phyloP scores from a whole-genome alignment of 192 early-diverging fungal species.

The Linnemannia exigua region DNA sequence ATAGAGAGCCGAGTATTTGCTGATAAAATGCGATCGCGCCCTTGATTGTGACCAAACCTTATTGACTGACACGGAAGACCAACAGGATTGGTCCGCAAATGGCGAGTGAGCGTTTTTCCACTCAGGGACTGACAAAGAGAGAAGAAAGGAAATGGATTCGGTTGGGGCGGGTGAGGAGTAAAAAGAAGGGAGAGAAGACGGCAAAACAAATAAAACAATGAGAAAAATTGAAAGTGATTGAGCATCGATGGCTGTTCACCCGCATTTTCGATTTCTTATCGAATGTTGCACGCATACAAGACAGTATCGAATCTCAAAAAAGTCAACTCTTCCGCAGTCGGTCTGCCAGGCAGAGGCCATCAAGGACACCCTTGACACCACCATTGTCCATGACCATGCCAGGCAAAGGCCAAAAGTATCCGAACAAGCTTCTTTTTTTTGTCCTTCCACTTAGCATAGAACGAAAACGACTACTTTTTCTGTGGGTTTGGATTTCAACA shows the following conservation, averaged over 20 bases:
- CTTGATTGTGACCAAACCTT: conserved; percentile 57
- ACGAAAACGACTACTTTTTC: neutral
- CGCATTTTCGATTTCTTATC: neutral
- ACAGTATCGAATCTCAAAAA: neutral
- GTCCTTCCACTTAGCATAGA: neutral
- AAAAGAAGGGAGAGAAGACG: neutral
- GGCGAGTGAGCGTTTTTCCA: neutral
- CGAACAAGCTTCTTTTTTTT: neutral
- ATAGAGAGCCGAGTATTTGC: neutral
- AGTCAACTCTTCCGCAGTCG: neutral
- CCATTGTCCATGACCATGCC: neutral
- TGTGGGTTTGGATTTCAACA: neutral
- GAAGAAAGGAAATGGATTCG: neutral
- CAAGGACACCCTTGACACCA: neutral
- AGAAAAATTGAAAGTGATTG: neutral
- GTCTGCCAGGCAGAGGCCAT: neutral
- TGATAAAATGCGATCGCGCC: conserved; percentile 38
- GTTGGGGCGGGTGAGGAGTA: neutral
- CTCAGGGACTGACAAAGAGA: neutral
- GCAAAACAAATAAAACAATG: neutral
- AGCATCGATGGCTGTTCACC: neutral
- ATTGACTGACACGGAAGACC: neutral
- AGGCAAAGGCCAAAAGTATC: neutral
- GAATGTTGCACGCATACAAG: neutral
- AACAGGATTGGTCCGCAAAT: neutral